Base-by-base conservation (phyloP, 768 basidiomycete genomes). In the Trametes coccinea region DNA sequence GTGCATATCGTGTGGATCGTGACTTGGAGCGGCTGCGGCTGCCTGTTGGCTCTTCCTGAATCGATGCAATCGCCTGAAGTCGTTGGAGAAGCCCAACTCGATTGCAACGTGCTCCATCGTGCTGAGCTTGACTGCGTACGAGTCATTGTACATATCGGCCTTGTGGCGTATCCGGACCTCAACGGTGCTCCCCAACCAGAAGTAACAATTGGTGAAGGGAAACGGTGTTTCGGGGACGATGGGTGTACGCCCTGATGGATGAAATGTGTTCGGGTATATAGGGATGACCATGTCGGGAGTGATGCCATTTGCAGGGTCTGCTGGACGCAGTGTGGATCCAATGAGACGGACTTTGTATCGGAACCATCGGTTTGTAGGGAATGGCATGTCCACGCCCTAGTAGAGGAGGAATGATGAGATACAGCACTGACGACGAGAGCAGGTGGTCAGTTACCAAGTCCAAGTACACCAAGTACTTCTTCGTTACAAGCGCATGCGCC, bases 231-330 rank as follows among this genome's bases (percentile, higher is more conserved):
- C 39, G 2, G 53, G 22, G 4, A 11, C 4, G 0, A 60, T 27
- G 10, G 59, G 53, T 2, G 22, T 7, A 11, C 59, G 46, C 6
- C 53, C 40, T 0, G 11, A 2, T 4, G 53, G 53, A 55, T 55
- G 53, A 0, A 2, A 14, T 11, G 52, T 54, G 6, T 60, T 60
- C 2, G 59, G 59, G 27, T 54, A 43, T 16, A 60, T 60, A 2
- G 59, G 59, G 5, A 60, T 43, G 40, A 31, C 59, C 59, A 60
- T 60, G n/a, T 60, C 59, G 2, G 59, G 27, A 11, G 59, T 54
- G n/a, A 60, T 49, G 1, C 59, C 59, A 1, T 16, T 14, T 14
- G 40, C 29, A 7, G 29, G 27, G 10, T 39, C 46, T 3, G 14
- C 52, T 1, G 52, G 52, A 2, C 51, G 44, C 0, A 60, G 37